Conservation (phyloP, 2,329 filamentous ascomycete genomes). For the Westerdykella sp. region DNA sequence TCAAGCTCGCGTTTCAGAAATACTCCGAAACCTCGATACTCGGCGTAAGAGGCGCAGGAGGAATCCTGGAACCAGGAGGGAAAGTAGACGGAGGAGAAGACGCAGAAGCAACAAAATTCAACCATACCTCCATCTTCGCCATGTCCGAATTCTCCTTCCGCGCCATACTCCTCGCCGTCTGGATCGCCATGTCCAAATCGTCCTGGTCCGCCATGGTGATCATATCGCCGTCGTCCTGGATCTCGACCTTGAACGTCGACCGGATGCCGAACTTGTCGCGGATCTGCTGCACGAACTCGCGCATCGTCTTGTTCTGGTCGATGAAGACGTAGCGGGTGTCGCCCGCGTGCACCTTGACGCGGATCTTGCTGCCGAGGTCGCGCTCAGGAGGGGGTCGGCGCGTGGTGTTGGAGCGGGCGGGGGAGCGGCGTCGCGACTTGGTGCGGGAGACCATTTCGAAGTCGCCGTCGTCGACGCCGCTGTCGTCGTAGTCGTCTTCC, state of each 20-base stretch:
- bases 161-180: conserved; percentile 60
- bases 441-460: conserved; percentile 67
- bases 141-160: conserved; percentile 70
- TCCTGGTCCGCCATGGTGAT: conserved; percentile 97
- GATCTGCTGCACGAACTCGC: conserved; percentile 71
- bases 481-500: conserved; percentile 62
- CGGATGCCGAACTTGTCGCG: conserved; percentile 78
- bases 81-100: not conserved
- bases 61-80: conserved; percentile 37
- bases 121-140: conserved; percentile 89
- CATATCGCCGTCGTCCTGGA: conserved; percentile 87
- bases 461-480: conserved; percentile 67
- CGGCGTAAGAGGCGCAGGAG: conserved; percentile 6
- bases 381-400: conserved; percentile 45
- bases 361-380: conserved; percentile 58
- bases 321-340: conserved; percentile 94
- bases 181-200: conserved; percentile 83
- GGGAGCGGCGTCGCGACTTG: conserved; percentile 37
- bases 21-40: conserved; percentile 9
- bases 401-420: conserved; percentile 34
- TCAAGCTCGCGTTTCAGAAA: conserved; percentile 1
- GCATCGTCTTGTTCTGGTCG: conserved; percentile 63
- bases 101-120: conserved; percentile 8
- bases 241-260: conserved; percentile 79
- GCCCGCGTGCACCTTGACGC: conserved; percentile 80